These are phyloP conservation scores for Boletellus ananas DNA, from an alignment of 768 basidiomycete genomes.

Conservation along the genomic window DNA sequence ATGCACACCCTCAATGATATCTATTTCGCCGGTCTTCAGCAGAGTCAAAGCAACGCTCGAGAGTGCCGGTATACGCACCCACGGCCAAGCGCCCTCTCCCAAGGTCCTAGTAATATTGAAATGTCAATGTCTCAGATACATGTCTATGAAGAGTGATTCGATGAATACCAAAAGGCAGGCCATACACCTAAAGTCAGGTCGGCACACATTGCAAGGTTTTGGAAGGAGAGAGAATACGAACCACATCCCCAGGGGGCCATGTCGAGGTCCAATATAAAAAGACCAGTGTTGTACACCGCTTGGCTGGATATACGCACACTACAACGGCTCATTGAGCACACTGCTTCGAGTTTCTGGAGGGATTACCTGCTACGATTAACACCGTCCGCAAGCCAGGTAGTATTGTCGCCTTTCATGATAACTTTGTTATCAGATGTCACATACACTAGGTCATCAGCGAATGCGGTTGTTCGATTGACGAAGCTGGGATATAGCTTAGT, in stretches of 20 bases:
- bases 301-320: slow-evolving; percentile 77
- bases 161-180: slow-evolving; percentile 73
- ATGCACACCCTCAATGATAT: slow-evolving; percentile 82
- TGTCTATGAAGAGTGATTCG: background rate
- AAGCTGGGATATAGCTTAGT: slow-evolving; percentile 43
- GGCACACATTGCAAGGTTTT: background rate
- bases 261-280: slow-evolving; percentile 81
- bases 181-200: slow-evolving; percentile 52
- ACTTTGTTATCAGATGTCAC: slow-evolving; percentile 55
- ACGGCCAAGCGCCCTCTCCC: slow-evolving; percentile 60
- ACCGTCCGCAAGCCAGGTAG: slow-evolving; percentile 49
- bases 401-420: slow-evolving; percentile 76
- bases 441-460: slow-evolving; percentile 51
- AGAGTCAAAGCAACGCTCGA: slow-evolving; percentile 6
- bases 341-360: background rate
- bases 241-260: slow-evolving; percentile 90
- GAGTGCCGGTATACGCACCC: slow-evolving; percentile 37
- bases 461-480: slow-evolving; percentile 52
- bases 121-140: slow-evolving; percentile 6
- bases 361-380: slow-evolving; percentile 57
- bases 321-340: background rate
- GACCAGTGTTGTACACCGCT: slow-evolving; percentile 63
- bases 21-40: slow-evolving; percentile 69
- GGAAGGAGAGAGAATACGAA: slow-evolving; percentile 16
- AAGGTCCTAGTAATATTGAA: slow-evolving; percentile 23